Evolutionary conservation across 306 rosid genomes (phyloP), one percentile per base, ranked within the genome.

Genomic region (Rubus idaeus): DNA sequence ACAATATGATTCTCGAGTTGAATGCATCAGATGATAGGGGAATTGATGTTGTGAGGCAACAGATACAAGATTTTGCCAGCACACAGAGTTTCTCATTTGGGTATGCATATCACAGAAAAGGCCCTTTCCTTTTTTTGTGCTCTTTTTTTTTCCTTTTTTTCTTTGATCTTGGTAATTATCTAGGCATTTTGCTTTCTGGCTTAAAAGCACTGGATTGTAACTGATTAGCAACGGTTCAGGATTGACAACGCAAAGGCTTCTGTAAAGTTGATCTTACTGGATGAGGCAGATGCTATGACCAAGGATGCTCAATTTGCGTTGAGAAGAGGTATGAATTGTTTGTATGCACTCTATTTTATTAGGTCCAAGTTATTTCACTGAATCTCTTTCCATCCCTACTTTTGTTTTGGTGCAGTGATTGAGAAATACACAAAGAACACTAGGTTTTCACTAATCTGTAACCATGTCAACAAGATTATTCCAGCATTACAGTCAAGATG

Each of bases 281-380:
- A 91, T 80, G 96, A 92, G 86, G 99, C 99, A 0, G 99, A 96
- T 84, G 99, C 99, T 51, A 96, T 96, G 98, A 96, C 98, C 58
- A 96, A 91, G 87, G 98, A 96, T 79, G 99, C 98, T 68, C 98
- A 96, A 65, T 96, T 89, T 88, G 98, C 98, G 74, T 79, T 96
- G 78, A 90, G 99, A 68, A 91, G 98, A 88, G 99, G 99, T 96
- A 79, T 73, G 46, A 17, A 37, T 66, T 64, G 37, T 75, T 50
- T 69, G 20, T 56, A 77, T 66, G n/a, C 75, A 39, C 26, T 35
- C 57, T 67, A 74, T 75, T 16, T 71, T 18, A 8, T 47, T 5
- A 8, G 12, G 46, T 63, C 11, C 52, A 41, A 58, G 39, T 40
- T 58, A 20, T 44, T 18, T 23, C 74, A 10, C 71, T 56, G 80